Percentiles rank a stretch among this genome's conserved stretches.
Evolutionary conservation across 768 basidiomycete genomes (phyloP).

Genomic region (Leucosporidium scottii): DNA sequence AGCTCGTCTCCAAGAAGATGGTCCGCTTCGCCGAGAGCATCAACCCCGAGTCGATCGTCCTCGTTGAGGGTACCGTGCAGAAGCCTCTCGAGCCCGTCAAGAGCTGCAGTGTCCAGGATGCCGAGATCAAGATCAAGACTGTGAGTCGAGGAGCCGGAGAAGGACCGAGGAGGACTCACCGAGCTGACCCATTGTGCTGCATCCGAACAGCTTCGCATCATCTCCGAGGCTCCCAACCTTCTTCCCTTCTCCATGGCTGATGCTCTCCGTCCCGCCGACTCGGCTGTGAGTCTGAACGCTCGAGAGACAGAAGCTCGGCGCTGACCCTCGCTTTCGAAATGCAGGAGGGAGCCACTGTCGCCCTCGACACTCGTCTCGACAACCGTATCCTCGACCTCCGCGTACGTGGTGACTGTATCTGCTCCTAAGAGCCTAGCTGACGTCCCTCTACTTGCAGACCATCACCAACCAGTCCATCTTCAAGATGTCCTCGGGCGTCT

Average conservation of each 20-base stretch:
- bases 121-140: constrained; percentile 77
- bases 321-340: not conserved
- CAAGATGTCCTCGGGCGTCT: constrained; percentile 79
- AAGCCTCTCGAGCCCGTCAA: constrained; percentile 79
- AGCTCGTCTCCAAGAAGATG: constrained; percentile 91
- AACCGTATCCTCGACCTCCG: constrained; percentile 89
- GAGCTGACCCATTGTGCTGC: not conserved
- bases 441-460: constrained; percentile 51
- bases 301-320: not conserved
- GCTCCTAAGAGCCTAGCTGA: not conserved
- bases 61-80: constrained; percentile 75
- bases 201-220: constrained; percentile 60
- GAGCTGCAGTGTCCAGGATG: constrained; percentile 76
- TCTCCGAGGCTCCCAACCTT: constrained; percentile 66
- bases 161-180: not conserved
- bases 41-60: constrained; percentile 79
- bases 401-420: constrained; percentile 47
- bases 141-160: constrained; percentile 45
- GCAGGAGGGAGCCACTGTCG: constrained; percentile 52
- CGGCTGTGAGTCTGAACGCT: constrained; percentile 50
- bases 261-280: constrained; percentile 76
- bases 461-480: constrained; percentile 94
- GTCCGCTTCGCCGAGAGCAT: constrained; percentile 78
- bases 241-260: constrained; percentile 91
- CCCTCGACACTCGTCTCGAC: constrained; percentile 88